Percentiles rank a stretch among this genome's conserved stretches.
Evolutionary conservation across 2,329 filamentous ascomycete species (phyloP).

Genomic region (Lizonia empirigonia): DNA sequence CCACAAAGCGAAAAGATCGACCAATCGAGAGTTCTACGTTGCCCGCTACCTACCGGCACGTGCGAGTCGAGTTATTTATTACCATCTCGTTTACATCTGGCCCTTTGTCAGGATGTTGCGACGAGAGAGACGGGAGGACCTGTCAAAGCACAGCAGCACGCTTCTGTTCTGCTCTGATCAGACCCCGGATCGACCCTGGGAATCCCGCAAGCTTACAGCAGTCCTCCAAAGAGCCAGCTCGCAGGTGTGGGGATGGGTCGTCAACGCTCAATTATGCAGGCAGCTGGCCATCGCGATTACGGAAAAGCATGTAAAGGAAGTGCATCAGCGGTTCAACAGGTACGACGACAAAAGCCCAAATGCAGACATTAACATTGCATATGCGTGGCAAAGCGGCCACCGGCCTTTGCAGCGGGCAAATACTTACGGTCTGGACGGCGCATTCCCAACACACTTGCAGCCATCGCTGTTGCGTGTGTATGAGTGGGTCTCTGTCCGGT

Average conservation of each 20-base stretch:
- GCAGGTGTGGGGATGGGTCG: background rate
- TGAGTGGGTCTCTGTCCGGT: background rate
- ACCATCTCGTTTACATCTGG: background rate
- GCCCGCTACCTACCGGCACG: background rate
- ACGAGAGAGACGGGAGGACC: background rate
- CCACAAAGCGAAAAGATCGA: background rate
- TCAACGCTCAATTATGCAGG: background rate
- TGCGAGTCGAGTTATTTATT: background rate
- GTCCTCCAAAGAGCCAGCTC: background rate
- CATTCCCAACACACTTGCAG: background rate
- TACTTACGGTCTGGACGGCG: background rate
- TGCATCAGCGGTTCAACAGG: background rate
- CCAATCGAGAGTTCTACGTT: background rate
- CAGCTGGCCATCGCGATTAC: background rate
- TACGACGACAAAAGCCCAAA: background rate
- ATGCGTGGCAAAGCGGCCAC: background rate
- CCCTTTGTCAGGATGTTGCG: background rate
- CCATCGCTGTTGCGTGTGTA: background rate
- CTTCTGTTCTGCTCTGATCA: background rate
- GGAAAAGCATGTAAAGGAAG: background rate
- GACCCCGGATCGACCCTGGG: background rate
- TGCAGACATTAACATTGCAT: background rate
- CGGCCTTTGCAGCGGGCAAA: background rate
- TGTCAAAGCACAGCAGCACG: background rate
- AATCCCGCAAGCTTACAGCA: background rate